Base-by-base conservation (phyloP, 768 basidiomycete genomes). In the Mycena vitilis region DNA sequence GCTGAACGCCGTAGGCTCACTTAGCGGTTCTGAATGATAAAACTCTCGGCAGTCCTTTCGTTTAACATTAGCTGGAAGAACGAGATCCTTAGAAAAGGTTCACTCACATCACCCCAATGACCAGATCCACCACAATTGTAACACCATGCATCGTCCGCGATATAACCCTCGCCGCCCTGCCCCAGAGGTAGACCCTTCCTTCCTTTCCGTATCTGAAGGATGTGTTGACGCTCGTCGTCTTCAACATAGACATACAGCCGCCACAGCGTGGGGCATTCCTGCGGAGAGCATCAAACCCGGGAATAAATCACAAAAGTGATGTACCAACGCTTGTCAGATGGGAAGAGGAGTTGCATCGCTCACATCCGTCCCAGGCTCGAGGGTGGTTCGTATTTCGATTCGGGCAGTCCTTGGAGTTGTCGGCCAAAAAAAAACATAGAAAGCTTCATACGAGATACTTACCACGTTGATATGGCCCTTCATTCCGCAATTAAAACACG, bases 191-290 rank as follows among this genome's bases (percentile, higher is more conserved):
- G 74, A 5, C 80, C 75, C 49, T 81, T 84, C 75, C 85, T 91
- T 34, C 81, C 75, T 66, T 85, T 83, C 37, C 92, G 87, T 22
- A 67, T 72, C 20, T 76, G 74, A 3, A 91, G 76, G 48, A 84
- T 85, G 8, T 73, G 67, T 13, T 77, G 74, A 37, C 86, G 86
- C 51, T 87, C 88, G 13, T 84, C 82, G 18, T 87, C 86, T 4
- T 83, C 80, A 36, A 91, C 82, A 70, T 95, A 95, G 45, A 89
- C 86, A 71, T 95, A 95, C 71, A 93, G 80, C 47, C 94, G 85
- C 94, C 94, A 95, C 68, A 91, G 81, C 4, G 90, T 91, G 9
- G 93, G 92, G 71, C 94, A 95, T 85, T 94, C 92, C 93, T 95
- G 67, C 36, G 52, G 15, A 42, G n/a, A 44, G 45, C 15, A 37